phyloP scores from a whole-genome alignment of 192 early-diverging fungal genomes.

The Coemansia sp. region DNA sequence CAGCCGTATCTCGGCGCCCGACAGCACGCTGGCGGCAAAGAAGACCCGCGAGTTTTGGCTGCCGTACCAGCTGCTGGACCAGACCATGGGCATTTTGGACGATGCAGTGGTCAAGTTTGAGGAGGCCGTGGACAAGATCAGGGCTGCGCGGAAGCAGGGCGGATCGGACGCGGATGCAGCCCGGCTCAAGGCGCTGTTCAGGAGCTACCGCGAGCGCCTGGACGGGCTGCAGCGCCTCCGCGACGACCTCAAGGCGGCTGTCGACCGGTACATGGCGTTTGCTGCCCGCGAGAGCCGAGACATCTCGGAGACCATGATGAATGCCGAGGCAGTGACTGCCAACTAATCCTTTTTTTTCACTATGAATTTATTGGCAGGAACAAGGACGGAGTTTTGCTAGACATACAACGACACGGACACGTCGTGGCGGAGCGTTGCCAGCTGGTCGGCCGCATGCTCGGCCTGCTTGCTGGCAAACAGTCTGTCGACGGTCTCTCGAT shows the following conservation, averaged over 20 bases:
- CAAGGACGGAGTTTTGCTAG: no score
- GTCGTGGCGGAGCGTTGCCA: conserved; percentile 10
- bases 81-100: conserved; percentile 33
- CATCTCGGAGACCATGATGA: conserved; percentile 2
- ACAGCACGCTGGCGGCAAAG: not conserved
- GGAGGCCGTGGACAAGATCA: conserved; percentile 31
- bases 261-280: conserved; percentile 38
- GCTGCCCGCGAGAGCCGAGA: conserved; percentile 40
- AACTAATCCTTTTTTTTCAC: not conserved
- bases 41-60: conserved; percentile 46
- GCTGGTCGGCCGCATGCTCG: not conserved
- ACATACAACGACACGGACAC: conserved; percentile 27
- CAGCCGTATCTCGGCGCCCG: not conserved
- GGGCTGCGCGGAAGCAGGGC: conserved; percentile 15
- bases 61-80: conserved; percentile 45
- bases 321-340: not conserved
- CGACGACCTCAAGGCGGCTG: conserved; percentile 8
- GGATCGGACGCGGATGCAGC: not conserved
- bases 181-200: conserved; percentile 18
- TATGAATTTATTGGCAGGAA: not conserved
- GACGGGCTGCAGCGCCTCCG: conserved; percentile 21
- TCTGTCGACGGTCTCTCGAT: conserved; percentile 3
- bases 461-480: conserved; percentile 17
- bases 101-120: conserved; percentile 39
- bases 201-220: conserved; percentile 35